Percentiles rank a stretch among this genome's conserved stretches.
Evolutionary conservation across 2,329 filamentous ascomycete genomes (phyloP).

Genomic region (Ilyonectria mors-panacis): DNA sequence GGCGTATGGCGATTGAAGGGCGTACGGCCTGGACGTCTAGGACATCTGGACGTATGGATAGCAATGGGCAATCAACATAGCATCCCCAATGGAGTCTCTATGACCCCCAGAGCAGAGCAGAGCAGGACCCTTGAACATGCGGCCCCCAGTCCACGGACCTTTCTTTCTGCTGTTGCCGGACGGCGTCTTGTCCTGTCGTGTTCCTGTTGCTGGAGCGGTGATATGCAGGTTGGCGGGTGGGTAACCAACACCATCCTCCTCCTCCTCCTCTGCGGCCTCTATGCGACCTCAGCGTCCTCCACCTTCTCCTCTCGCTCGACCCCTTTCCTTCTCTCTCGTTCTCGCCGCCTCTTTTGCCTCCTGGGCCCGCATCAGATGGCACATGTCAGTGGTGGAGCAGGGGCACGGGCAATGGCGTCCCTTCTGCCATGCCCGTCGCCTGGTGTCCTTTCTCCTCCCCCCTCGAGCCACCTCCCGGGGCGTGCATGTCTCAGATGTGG

Average conservation of each 20-base stretch:
- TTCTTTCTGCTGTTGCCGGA: slow-evolving; percentile 13
- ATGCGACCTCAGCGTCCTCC: not conserved
- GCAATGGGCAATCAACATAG: no score
- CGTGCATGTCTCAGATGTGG: slow-evolving; percentile 13
- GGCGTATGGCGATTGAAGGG: not conserved
- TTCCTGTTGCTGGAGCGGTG: not conserved
- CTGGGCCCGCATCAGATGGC: slow-evolving; percentile 13
- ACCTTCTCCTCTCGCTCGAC: not conserved
- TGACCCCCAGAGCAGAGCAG: not conserved
- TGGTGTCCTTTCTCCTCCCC: not conserved
- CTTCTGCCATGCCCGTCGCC: slow-evolving; percentile 14
- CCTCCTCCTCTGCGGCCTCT: not conserved
- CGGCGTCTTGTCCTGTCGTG: slow-evolving; percentile 6
- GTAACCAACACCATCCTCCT: not conserved
- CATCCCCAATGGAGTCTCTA: not conserved
- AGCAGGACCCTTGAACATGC: not conserved
- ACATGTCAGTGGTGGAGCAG: slow-evolving; percentile 32
- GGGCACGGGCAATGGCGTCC: slow-evolving; percentile 24
- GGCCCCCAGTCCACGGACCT: slow-evolving; percentile 20
- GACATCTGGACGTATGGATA: no score
- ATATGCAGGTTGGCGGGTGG: not conserved
- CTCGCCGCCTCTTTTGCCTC: not conserved
- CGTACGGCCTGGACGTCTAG: no score
- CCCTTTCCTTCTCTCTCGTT: not conserved
- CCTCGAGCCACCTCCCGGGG: slow-evolving; percentile 4